phyloP scores from a whole-genome alignment of 75 land plant genomes.

The Pinus albicaulis region DNA sequence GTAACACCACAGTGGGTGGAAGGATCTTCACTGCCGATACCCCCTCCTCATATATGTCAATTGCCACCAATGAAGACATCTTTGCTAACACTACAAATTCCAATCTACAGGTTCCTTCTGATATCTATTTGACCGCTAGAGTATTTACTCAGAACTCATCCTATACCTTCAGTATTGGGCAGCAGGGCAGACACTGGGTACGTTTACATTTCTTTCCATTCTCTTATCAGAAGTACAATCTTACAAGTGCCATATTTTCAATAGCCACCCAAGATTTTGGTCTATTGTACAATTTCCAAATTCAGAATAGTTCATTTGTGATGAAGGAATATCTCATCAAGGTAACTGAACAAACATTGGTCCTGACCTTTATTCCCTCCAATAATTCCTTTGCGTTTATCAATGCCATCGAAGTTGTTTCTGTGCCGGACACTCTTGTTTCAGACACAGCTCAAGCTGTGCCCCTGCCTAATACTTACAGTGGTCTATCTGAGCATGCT shows the following conservation, averaged over 20 bases:
- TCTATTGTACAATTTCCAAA: constrained; percentile 35
- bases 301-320: neutral
- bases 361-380: constrained; percentile 46
- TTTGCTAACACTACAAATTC: neutral
- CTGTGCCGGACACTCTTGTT: constrained; percentile 50
- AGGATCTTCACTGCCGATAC: constrained; percentile 39
- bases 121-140: constrained; percentile 32
- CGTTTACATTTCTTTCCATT: constrained; percentile 68
- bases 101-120: neutral
- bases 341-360: constrained; percentile 31
- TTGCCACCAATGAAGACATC: neutral
- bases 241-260: constrained; percentile 27
- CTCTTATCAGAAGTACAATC: constrained; percentile 11
- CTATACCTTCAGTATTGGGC: constrained; percentile 37
- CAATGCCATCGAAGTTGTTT: constrained; percentile 84
- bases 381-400: constrained; percentile 63
- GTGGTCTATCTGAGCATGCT: constrained; percentile 27
- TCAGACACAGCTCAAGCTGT: constrained; percentile 25
- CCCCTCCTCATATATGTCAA: constrained; percentile 12
- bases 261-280: constrained; percentile 42
- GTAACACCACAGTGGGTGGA: constrained; percentile 36
- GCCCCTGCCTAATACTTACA: constrained; percentile 8
- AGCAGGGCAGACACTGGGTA: constrained; percentile 55
- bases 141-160: constrained; percentile 30
- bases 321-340: constrained; percentile 58